Base-by-base conservation (phyloP, 495 filamentous ascomycete genomes). In the Xylaria cubensis region DNA sequence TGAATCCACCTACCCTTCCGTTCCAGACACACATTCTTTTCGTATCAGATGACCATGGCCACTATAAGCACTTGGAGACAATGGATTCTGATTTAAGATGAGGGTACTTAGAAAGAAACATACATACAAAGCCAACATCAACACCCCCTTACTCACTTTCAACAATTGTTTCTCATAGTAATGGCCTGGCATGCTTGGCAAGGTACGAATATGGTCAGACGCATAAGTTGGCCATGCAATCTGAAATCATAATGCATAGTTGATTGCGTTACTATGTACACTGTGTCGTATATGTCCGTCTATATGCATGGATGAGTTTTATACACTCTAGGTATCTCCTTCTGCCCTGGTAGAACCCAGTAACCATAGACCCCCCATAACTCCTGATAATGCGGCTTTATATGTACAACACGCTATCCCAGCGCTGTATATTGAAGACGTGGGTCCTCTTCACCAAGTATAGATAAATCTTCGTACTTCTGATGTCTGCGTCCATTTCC, bases 201-300 rank as follows among this genome's bases (percentile, higher is more conserved):
- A 29, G 3, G 41, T 17, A 48, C 24, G 41, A 29, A 50, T 48
- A 24, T 24, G 19, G 39, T 44, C 36, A 29, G 63, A 46, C 39
- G 63, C 39, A 46, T 50, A 17, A 29, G n/a, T 41, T 44, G 17
- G 39, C 39, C 21, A 64, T 29, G 61, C 61, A 64, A 44, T 44
- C 61, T 64, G n/a, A 64, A 64, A 44, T 64, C 61, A 64, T 44
- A 64, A 64, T 63, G 59, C 59, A 63, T 64, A 34, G 39, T 46
- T n/a, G 41, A 48, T 65, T 50, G 26, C 41, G 36, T 65, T 65
- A 39, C 36, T 39, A 39, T 39, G 36, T 39, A 39, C 58, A 36
- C 58, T 68, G 48, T 68, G 19, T 13, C 21, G 26, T 68, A 32
- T 68, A 68, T 56, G 67, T 67, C 26, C 72, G 50, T 61, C 24